These are phyloP conservation scores for Lycium ferocissimum DNA, from an alignment of 257 asterid species.

Conservation along the genomic window DNA sequence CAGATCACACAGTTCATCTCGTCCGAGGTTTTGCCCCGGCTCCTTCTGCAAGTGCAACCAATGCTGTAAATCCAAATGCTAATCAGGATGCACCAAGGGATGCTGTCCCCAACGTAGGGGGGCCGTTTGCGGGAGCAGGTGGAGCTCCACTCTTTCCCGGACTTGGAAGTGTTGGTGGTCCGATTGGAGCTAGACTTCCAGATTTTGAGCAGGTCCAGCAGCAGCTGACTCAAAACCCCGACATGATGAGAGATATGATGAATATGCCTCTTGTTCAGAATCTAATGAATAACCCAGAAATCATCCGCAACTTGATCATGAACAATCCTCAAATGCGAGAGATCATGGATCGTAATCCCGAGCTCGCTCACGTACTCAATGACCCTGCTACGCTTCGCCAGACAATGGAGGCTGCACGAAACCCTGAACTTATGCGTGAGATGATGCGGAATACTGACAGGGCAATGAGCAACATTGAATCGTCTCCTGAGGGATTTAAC, in stretches of 20 bases:
- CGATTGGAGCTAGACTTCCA: slow-evolving; percentile 56
- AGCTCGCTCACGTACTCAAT: slow-evolving; percentile 57
- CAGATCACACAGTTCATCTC: slow-evolving; percentile 67
- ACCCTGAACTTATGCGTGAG: slow-evolving; percentile 73
- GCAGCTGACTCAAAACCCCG: slow-evolving; percentile 55
- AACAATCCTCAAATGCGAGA: slow-evolving; percentile 71
- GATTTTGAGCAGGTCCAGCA: slow-evolving; percentile 57
- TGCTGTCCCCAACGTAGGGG: slow-evolving; percentile 45
- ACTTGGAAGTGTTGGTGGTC: slow-evolving; percentile 45
- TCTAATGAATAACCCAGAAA: slow-evolving; percentile 61
- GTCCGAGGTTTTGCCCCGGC: slow-evolving; percentile 55
- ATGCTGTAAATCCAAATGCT: slow-evolving; percentile 41
- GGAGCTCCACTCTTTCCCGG: slow-evolving; percentile 56
- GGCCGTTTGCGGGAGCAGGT: slow-evolving; percentile 43
- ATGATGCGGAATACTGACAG: slow-evolving; percentile 67
- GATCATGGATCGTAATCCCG: slow-evolving; percentile 60
- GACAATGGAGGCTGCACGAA: slow-evolving; percentile 66
- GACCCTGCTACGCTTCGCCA: slow-evolving; percentile 67
- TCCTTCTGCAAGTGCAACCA: slow-evolving; percentile 41
- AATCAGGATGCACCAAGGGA: slow-evolving; percentile 42
- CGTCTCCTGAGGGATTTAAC: slow-evolving; percentile 69
- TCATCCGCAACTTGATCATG: slow-evolving; percentile 54
- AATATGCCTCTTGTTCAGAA: slow-evolving; percentile 58
- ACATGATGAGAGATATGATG: slow-evolving; percentile 60
- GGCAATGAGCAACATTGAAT: slow-evolving; percentile 63